A percentile compares a stretch with the other conserved stretches of the same genome.
These are phyloP conservation scores for Fimicolochytrium jonesii DNA, from an alignment of 192 early-diverging fungal genomes.

Conservation along the genomic window DNA sequence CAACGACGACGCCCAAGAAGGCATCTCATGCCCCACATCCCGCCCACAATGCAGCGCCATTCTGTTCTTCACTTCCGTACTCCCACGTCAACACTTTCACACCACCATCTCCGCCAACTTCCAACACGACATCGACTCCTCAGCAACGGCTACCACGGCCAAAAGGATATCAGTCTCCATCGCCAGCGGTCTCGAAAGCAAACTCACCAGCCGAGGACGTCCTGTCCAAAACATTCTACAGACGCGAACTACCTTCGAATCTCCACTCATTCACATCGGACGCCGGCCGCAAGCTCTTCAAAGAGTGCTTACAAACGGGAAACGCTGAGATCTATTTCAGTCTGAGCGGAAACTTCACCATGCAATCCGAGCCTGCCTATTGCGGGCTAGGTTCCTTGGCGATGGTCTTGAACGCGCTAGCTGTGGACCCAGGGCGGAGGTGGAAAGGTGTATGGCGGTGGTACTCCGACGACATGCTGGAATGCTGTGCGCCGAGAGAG, in stretches of 20 bases:
- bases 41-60: neutral
- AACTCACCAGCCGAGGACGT: constrained; percentile 1
- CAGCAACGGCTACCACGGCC: constrained; percentile 13
- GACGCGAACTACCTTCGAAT: constrained; percentile 36
- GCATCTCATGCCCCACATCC: constrained; percentile 8
- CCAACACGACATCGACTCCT: neutral
- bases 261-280: constrained; percentile 76
- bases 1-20: neutral
- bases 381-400: constrained; percentile 88
- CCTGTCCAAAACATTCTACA: constrained; percentile 34
- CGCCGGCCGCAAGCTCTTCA: constrained; percentile 73
- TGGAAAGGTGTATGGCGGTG: constrained; percentile 97
- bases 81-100: constrained; percentile 1
- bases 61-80: constrained; percentile 2
- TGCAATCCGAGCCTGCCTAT: constrained; percentile 81
- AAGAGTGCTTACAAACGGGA: constrained; percentile 67
- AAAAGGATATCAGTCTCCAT: neutral
- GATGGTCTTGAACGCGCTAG: constrained; percentile 91
- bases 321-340: constrained; percentile 84
- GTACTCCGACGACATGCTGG: constrained; percentile 59
- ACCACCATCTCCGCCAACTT: neutral
- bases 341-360: constrained; percentile 84
- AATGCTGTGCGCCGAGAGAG: constrained; percentile 49
- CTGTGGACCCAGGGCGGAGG: constrained; percentile 76
- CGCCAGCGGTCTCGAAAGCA: neutral